Evolutionary conservation across 306 rosid species (phyloP).

Genomic region (Pachyrhizus erosus): DNA sequence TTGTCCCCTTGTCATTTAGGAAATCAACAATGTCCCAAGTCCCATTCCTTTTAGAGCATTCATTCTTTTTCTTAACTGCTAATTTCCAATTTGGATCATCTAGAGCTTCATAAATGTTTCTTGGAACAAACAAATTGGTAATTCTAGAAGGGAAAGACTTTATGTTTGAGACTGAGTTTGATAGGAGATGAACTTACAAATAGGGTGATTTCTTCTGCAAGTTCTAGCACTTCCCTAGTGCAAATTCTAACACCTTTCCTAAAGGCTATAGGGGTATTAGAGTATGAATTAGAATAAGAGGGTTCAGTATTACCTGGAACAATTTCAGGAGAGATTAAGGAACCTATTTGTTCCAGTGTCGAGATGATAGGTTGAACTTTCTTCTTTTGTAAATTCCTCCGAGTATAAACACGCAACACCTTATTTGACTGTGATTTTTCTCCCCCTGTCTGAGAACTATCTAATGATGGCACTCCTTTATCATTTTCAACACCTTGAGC

Average conservation of each 20-base stretch:
- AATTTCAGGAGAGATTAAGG: not conserved
- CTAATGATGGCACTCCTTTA: constrained; percentile 4
- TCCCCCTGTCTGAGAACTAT: not conserved
- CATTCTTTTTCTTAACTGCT: not conserved
- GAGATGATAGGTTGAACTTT: not conserved
- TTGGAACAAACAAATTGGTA: not conserved
- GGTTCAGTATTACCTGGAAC: not conserved
- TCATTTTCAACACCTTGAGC: constrained; percentile 5
- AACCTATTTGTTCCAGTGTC: not conserved
- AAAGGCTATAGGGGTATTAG: not conserved
- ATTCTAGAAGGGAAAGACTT: not conserved
- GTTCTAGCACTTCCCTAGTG: not conserved
- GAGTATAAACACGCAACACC: constrained; percentile 2
- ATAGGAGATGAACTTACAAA: not conserved
- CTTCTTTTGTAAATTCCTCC: constrained; percentile 9
- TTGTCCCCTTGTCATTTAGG: not conserved
- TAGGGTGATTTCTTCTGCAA: not conserved
- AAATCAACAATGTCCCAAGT: not conserved
- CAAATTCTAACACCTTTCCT: not conserved
- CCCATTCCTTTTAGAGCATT: not conserved
- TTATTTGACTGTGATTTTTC: not conserved
- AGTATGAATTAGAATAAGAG: not conserved
- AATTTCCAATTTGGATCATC: not conserved
- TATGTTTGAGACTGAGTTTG: not conserved
- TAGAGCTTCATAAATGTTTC: not conserved